Evolutionary conservation across 2,329 filamentous ascomycete genomes (phyloP), one percentile per base, ranked within the genome.

Genomic region (Nigrospora osmanthi): DNA sequence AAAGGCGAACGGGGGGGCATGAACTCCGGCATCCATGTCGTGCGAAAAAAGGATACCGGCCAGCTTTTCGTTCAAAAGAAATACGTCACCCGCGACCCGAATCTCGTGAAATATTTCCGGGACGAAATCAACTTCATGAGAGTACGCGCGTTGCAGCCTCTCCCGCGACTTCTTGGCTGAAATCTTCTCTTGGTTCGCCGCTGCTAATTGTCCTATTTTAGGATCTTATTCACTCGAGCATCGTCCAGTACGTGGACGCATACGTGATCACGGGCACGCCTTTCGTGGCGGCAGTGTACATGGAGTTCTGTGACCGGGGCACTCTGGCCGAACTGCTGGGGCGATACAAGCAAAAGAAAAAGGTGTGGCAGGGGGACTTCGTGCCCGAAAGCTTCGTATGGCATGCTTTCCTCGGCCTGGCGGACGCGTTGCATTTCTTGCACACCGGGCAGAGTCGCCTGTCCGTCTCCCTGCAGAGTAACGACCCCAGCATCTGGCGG

Each of bases 351-450:
- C 7, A 5, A 11, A 38, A 44, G 15, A 49, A 43, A 30, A 49
- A 45, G 19, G 17, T 32, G 11, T 14, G 28, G 11, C 1, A 33
- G 5, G 32, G 35, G 3, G 42, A 44, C 11, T 40, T 39, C 13
- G 40, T 54, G 12, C 51, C 51, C 3, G 52, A 52, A 40, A 45
- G 49, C 35, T 54, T 54, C 34, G 44, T 54, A 28, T 53, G 52
- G 52, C 48, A 54, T 30, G 42, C 46, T 0, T 49, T 52, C 32
- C 31, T 49, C 13, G 45, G 42, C 4, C 31, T 54, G 13, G 44
- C 49, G 14, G 52, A 52, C 39, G 52, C 47, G 11, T 47, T 54
- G 2, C 42, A 40, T n/a, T 53, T 48, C 38, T 44, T 54, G 6
- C 31, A 42, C 3, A 52, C 52, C 1, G 52, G 51, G 6, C 34